phyloP scores from a whole-genome alignment of 768 basidiomycete species.

The Leccinum rimulosum region DNA sequence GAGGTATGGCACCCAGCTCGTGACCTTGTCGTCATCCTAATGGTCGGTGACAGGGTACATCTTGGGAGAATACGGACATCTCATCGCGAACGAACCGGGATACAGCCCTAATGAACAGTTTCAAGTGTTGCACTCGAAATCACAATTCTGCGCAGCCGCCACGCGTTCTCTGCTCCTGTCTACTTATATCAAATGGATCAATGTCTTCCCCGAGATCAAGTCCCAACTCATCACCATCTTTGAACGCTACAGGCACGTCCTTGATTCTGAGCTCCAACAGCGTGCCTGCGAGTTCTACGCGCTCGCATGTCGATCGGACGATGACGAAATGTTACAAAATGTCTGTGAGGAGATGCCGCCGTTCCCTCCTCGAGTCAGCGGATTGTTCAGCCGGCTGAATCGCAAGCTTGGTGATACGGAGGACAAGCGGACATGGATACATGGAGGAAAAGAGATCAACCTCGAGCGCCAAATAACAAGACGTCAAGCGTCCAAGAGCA shows the following conservation, averaged over 20 bases:
- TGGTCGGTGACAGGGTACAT: slow-evolving; percentile 72
- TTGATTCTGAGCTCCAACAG: slow-evolving; percentile 96
- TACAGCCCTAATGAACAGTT: slow-evolving; percentile 96
- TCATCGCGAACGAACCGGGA: slow-evolving; percentile 92
- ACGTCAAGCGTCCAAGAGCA: slow-evolving; percentile 43
- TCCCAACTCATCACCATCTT: slow-evolving; percentile 91
- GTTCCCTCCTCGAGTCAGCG: slow-evolving; percentile 92
- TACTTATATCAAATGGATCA: slow-evolving; percentile 99
- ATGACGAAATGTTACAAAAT: slow-evolving; percentile 90
- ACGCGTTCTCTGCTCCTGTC: slow-evolving; percentile 92
- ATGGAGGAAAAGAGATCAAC: slow-evolving; percentile 92
- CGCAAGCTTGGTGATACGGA: slow-evolving; percentile 90
- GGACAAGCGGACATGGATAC: slow-evolving; percentile 93
- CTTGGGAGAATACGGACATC: slow-evolving; percentile 96
- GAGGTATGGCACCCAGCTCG: slow-evolving; percentile 51
- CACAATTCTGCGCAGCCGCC: slow-evolving; percentile 88
- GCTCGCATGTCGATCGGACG: slow-evolving; percentile 78
- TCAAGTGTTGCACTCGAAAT: slow-evolving; percentile 88
- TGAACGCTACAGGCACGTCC: slow-evolving; percentile 94
- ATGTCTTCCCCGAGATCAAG: slow-evolving; percentile 98
- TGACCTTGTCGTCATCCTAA: slow-evolving; percentile 10
- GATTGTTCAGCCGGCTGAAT: slow-evolving; percentile 82
- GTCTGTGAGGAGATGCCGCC: slow-evolving; percentile 99
- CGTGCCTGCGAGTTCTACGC: slow-evolving; percentile 97
- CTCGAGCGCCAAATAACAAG: slow-evolving; percentile 66